Percentiles rank a stretch among this genome's conserved stretches.
Evolutionary conservation across 2,329 filamentous ascomycete species (phyloP).

Genomic region (Zymoseptoria passerinii): DNA sequence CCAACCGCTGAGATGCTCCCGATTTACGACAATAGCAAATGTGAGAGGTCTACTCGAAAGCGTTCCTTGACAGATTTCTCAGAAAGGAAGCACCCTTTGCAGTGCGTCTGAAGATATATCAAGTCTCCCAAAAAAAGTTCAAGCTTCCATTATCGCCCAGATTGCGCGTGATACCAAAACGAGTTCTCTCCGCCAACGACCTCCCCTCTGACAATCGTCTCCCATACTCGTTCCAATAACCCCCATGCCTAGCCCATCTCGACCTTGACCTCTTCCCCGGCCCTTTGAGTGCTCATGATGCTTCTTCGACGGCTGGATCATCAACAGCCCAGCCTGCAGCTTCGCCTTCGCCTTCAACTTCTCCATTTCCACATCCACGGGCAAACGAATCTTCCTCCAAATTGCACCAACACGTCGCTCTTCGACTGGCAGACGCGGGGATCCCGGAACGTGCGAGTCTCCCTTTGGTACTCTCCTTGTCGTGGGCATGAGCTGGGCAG

Average conservation of each 20-base stretch:
- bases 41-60: too few relatives aligned
- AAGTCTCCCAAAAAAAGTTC: too few relatives aligned
- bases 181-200: too few relatives aligned
- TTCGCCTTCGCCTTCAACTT: neutral
- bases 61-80: too few relatives aligned
- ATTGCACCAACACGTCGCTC: slow-evolving; percentile 4
- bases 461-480: neutral
- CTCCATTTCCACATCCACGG: slow-evolving; percentile 11
- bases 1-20: too few relatives aligned
- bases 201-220: too few relatives aligned
- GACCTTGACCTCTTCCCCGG: slow-evolving; percentile 6
- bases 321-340: neutral
- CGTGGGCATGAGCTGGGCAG: neutral
- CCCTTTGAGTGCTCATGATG: slow-evolving; percentile 6
- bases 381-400: slow-evolving; percentile 9
- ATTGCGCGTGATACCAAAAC: too few relatives aligned
- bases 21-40: too few relatives aligned
- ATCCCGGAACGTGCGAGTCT: neutral
- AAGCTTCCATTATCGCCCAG: too few relatives aligned
- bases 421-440: neutral
- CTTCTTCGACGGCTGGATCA: slow-evolving; percentile 10
- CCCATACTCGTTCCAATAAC: too few relatives aligned
- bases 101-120: too few relatives aligned
- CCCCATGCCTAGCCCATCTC: neutral
- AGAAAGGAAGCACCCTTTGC: too few relatives aligned